phyloP scores from a whole-genome alignment of 2,329 filamentous ascomycete species.

The Fusarium azukiicola region DNA sequence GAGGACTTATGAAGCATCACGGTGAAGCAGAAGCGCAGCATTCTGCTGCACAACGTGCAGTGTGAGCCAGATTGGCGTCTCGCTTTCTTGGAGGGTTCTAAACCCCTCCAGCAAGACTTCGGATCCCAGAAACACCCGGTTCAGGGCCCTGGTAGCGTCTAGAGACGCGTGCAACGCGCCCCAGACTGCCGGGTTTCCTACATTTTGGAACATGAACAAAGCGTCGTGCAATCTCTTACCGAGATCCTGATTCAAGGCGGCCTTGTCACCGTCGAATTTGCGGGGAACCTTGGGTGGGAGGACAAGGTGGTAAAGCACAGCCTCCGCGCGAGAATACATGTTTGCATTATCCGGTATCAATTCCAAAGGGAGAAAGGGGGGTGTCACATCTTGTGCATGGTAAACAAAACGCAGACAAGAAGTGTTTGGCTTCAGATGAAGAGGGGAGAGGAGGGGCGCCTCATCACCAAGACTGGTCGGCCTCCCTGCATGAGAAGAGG shows the following conservation, averaged over 20 bases:
- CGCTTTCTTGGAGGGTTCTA: background rate
- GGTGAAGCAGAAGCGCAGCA: constrained; percentile 56
- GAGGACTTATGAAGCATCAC: constrained; percentile 34
- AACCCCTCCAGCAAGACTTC: constrained; percentile 7
- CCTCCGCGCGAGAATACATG: constrained; percentile 27
- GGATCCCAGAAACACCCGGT: constrained; percentile 16
- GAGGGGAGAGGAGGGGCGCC: background rate
- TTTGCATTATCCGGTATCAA: background rate
- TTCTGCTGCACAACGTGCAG: constrained; percentile 56
- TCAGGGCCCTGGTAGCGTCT: constrained; percentile 1
- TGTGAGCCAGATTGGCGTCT: constrained; percentile 31
- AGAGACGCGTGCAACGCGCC: constrained; percentile 25
- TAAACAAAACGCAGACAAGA: background rate
- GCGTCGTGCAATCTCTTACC: constrained; percentile 33
- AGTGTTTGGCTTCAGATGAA: background rate
- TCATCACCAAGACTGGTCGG: background rate
- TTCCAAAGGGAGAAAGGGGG: background rate
- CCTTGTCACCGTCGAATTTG: constrained; percentile 23
- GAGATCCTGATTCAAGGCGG: constrained; percentile 23
- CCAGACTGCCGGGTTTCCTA: constrained; percentile 9
- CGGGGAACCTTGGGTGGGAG: constrained; percentile 48
- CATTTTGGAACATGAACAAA: constrained; percentile 1
- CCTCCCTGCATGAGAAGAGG: background rate
- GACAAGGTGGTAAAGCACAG: constrained; percentile 50
- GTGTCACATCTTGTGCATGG: background rate